A percentile compares a stretch with the other conserved stretches of the same genome.
These are phyloP conservation scores for Lojkania enalia DNA, from an alignment of 2,329 filamentous ascomycete species.

Conservation along the genomic window DNA sequence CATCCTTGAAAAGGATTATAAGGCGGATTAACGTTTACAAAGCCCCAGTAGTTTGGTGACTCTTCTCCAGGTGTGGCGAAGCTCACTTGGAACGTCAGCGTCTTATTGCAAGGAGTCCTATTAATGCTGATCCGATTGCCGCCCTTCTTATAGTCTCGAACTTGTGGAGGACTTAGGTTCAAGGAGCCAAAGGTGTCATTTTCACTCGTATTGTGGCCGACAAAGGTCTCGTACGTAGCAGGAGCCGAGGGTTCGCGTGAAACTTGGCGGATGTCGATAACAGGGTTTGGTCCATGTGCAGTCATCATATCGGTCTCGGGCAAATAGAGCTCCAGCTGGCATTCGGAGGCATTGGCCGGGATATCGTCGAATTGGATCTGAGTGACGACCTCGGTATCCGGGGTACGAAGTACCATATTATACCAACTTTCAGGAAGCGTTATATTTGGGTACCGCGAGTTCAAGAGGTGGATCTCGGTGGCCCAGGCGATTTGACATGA, in stretches of 20 bases:
- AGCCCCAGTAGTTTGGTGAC: slow-evolving; percentile 35
- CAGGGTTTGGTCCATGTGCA: slow-evolving; percentile 25
- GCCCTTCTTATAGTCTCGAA: slow-evolving; percentile 13
- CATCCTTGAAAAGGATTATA: slow-evolving; percentile 32
- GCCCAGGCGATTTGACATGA: slow-evolving; percentile 28
- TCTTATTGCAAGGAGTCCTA: slow-evolving; percentile 26
- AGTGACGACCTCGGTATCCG: slow-evolving; percentile 27
- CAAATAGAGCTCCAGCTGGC: slow-evolving; percentile 32
- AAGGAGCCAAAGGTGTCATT: slow-evolving; percentile 23
- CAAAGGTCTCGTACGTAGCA: slow-evolving; percentile 29
- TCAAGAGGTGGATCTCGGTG: slow-evolving; percentile 26
- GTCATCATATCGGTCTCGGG: slow-evolving; percentile 11
- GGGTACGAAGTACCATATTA: slow-evolving; percentile 32
- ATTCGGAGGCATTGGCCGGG: slow-evolving; percentile 16
- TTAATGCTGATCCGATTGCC: slow-evolving; percentile 24
- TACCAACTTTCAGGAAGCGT: slow-evolving; percentile 23
- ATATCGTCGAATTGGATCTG: slow-evolving; percentile 26
- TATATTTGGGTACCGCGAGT: slow-evolving; percentile 32
- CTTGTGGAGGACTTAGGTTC: slow-evolving; percentile 24
- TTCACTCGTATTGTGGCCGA: slow-evolving; percentile 8
- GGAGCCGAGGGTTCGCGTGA: slow-evolving; percentile 14
- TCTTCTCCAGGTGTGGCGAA: slow-evolving; percentile 25
- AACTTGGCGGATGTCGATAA: slow-evolving; percentile 32
- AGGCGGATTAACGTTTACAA: slow-evolving; percentile 26
- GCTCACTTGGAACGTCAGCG: slow-evolving; percentile 35